phyloP scores from a whole-genome alignment of 2,329 filamentous ascomycete genomes.

The Keithomyces neogunnii region DNA sequence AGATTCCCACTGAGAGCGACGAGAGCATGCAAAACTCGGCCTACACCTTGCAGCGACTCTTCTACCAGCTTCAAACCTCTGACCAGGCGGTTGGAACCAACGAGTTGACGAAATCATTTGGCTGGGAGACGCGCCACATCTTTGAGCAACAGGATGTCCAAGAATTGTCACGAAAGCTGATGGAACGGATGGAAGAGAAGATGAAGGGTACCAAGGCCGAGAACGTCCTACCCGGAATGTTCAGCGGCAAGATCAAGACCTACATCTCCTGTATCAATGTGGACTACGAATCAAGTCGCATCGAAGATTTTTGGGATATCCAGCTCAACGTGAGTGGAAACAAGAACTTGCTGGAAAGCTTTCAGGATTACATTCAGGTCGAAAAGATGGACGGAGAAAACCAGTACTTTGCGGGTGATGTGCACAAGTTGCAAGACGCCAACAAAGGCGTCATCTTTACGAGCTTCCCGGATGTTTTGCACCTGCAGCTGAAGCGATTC shows the following conservation, averaged over 20 bases:
- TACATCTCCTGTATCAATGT: constrained; percentile 99
- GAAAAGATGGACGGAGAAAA: constrained; percentile 98
- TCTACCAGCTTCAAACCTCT: constrained; percentile 89
- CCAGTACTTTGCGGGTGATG: constrained; percentile 88
- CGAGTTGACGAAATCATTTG: constrained; percentile 92
- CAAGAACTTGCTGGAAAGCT: constrained; percentile 86
- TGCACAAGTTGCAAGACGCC: constrained; percentile 88
- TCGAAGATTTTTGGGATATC: constrained; percentile 98
- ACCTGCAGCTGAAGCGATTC: constrained; percentile 93
- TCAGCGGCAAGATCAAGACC: constrained; percentile 96
- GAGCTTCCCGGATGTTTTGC: constrained; percentile 86
- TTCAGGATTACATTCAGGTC: constrained; percentile 91
- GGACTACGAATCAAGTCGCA: constrained; percentile 88
- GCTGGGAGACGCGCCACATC: constrained; percentile 95
- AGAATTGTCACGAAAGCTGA: constrained; percentile 89
- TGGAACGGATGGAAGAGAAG: constrained; percentile 93
- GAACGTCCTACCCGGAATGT: constrained; percentile 81
- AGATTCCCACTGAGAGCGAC: constrained; percentile 87
- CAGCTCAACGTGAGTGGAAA: constrained; percentile 95
- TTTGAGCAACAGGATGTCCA: constrained; percentile 99
- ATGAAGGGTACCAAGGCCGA: constrained; percentile 97
- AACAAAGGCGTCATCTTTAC: constrained; percentile 98
- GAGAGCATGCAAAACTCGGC: constrained; percentile 78
- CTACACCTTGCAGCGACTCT: constrained; percentile 86
- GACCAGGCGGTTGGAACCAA: constrained; percentile 77